These are phyloP conservation scores for Didymella arachidicola DNA, from an alignment of 2,329 filamentous ascomycete species.

Conservation along the genomic window DNA sequence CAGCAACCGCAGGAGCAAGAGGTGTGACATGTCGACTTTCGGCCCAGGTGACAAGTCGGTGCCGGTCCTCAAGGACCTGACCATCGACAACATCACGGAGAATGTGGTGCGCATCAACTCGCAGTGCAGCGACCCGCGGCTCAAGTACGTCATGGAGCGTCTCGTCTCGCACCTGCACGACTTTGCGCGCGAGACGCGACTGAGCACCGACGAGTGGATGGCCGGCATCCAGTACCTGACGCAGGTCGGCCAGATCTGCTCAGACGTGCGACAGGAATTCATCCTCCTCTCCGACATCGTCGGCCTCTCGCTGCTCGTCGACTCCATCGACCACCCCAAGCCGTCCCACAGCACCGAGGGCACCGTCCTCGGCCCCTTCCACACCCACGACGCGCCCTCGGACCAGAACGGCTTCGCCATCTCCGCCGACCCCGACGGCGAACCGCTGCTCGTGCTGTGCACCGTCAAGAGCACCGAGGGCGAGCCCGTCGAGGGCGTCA, in stretches of 20 bases:
- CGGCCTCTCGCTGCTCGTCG: constrained; percentile 79
- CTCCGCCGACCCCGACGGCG: constrained; percentile 72
- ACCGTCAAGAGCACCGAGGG: constrained; percentile 71
- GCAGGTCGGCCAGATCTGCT: constrained; percentile 75
- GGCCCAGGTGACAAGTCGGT: constrained; percentile 27
- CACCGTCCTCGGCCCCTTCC: constrained; percentile 82
- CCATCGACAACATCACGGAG: constrained; percentile 80
- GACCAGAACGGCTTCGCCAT: constrained; percentile 67
- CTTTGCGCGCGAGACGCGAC: constrained; percentile 78
- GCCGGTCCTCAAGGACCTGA: constrained; percentile 72
- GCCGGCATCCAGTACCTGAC: constrained; percentile 75
- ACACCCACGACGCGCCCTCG: constrained; percentile 76
- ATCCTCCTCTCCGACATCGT: constrained; percentile 83
- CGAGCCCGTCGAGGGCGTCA: constrained; percentile 69
- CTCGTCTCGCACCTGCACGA: constrained; percentile 82
- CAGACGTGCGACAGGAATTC: constrained; percentile 80
- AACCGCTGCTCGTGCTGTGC: constrained; percentile 76
- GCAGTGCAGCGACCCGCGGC: constrained; percentile 68
- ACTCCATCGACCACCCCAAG: constrained; percentile 85
- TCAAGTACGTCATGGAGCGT: constrained; percentile 76
- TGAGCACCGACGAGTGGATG: constrained; percentile 83
- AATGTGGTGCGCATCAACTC: constrained; percentile 78
- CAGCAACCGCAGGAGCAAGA: neutral
- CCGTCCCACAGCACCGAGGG: constrained; percentile 74
- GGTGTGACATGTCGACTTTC: constrained; percentile 9